Percentiles rank a stretch among this genome's conserved stretches.
Evolutionary conservation across 2,329 filamentous ascomycete genomes (phyloP).

Genomic region (Gaeumannomyces tritici): DNA sequence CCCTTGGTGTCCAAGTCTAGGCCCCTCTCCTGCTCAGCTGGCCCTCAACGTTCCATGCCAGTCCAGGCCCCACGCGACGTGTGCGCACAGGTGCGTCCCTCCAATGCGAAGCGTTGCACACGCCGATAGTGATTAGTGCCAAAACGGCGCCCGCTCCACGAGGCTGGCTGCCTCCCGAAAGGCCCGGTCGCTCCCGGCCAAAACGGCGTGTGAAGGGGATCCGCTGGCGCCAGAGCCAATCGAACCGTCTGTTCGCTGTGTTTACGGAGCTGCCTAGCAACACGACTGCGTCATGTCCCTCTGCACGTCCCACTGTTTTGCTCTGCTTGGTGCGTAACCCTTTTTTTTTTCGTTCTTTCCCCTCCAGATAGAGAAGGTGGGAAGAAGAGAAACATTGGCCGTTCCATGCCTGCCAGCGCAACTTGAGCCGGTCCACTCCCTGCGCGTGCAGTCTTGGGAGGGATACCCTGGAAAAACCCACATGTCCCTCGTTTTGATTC

Average conservation of each 20-base stretch:
- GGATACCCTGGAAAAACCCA: background rate
- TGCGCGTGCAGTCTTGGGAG: background rate
- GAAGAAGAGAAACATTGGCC: background rate
- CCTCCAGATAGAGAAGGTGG: background rate
- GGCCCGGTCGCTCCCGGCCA: too few species aligned
- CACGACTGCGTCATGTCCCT: background rate
- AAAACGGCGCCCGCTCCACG: background rate
- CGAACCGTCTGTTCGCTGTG: background rate
- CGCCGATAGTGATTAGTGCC: too few species aligned
- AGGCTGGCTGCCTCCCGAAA: background rate
- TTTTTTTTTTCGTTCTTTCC: background rate
- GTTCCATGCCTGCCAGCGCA: background rate
- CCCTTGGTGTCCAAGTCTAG: background rate
- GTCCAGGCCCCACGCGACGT: background rate
- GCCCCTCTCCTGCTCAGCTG: too few species aligned
- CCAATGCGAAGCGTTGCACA: background rate
- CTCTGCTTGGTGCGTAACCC: background rate
- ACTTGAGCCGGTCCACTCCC: too few species aligned
- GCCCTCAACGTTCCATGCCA: background rate
- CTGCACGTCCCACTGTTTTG: background rate
- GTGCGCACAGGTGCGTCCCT: background rate
- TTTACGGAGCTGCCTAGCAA: background rate
- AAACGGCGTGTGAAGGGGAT: background rate
- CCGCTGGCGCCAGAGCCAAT: background rate
- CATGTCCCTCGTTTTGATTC: background rate